These are phyloP conservation scores for Cladosporium austrohemisphaericum DNA, from an alignment of 2,329 filamentous ascomycete species.

Conservation along the genomic window DNA sequence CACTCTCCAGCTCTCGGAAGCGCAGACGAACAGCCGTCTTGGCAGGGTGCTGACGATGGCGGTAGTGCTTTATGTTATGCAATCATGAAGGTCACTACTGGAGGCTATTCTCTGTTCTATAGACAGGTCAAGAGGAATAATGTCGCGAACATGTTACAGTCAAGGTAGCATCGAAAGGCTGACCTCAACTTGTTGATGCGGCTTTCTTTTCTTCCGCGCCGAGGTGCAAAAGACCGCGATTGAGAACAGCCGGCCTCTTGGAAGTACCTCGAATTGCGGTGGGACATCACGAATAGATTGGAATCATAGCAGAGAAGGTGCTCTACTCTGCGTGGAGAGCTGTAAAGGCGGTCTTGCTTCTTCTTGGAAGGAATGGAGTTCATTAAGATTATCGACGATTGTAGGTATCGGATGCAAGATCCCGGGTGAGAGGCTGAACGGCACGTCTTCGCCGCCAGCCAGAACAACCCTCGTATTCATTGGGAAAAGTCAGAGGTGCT, in stretches of 20 bases:
- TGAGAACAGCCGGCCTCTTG: constrained; percentile 20
- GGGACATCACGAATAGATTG: not conserved
- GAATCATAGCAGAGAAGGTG: too few relatives aligned
- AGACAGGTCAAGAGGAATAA: too few relatives aligned
- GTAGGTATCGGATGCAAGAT: constrained; percentile 6
- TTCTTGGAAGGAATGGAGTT: not conserved
- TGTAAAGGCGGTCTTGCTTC: too few relatives aligned
- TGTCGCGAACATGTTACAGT: constrained; percentile 29
- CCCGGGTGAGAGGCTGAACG: not conserved
- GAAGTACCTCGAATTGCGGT: constrained; percentile 16
- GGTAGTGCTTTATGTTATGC: too few relatives aligned
- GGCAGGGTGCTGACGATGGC: too few relatives aligned
- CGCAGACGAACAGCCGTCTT: too few relatives aligned
- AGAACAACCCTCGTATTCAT: constrained; percentile 7
- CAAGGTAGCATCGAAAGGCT: constrained; percentile 24
- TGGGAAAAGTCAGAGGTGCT: constrained; percentile 77
- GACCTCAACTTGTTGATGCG: constrained; percentile 32
- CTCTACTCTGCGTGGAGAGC: too few relatives aligned
- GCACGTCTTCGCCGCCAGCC: constrained; percentile 10
- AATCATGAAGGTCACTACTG: too few relatives aligned
- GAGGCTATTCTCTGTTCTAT: too few relatives aligned
- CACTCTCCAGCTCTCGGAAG: too few relatives aligned
- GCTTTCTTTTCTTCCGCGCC: constrained; percentile 27
- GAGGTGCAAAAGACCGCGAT: constrained; percentile 25
- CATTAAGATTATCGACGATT: constrained; percentile 6